Evolutionary conservation across 1,139 yeast species (phyloP).

Genomic region (Blastobotrys persicus): DNA sequence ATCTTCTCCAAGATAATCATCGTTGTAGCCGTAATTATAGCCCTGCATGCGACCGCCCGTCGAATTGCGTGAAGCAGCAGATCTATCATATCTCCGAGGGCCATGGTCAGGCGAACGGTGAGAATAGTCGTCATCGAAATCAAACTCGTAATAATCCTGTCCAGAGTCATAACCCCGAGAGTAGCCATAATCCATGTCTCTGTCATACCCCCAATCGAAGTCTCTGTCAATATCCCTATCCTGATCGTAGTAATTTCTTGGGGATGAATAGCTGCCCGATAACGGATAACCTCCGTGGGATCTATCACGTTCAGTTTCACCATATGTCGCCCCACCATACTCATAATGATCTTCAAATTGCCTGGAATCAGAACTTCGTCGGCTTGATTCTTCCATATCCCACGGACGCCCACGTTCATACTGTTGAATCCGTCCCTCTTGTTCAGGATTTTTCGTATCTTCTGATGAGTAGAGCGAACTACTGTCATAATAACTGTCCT

Average conservation of each 20-base stretch:
- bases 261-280: neutral
- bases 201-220: constrained; percentile 4
- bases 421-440: constrained; percentile 6
- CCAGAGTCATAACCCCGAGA: constrained; percentile 4
- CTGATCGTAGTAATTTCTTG: neutral
- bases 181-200: constrained; percentile 8
- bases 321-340: neutral
- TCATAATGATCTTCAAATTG: neutral
- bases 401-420: neutral
- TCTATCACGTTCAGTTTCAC: constrained; percentile 5
- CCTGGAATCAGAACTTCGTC: neutral
- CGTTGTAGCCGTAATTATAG: neutral
- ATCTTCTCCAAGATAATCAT: neutral
- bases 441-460: neutral
- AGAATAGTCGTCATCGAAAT: constrained; percentile 5
- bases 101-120: neutral
- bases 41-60: neutral
- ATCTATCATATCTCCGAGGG: neutral
- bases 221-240: constrained; percentile 8
- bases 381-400: neutral
- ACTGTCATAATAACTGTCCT: constrained; percentile 1
- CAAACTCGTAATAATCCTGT: constrained; percentile 2
- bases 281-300: too few relatives aligned
- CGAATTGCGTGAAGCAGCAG: neutral
- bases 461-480: neutral